Base-by-base conservation (phyloP, 331 rosid species). In the Acacia concinna region DNA sequence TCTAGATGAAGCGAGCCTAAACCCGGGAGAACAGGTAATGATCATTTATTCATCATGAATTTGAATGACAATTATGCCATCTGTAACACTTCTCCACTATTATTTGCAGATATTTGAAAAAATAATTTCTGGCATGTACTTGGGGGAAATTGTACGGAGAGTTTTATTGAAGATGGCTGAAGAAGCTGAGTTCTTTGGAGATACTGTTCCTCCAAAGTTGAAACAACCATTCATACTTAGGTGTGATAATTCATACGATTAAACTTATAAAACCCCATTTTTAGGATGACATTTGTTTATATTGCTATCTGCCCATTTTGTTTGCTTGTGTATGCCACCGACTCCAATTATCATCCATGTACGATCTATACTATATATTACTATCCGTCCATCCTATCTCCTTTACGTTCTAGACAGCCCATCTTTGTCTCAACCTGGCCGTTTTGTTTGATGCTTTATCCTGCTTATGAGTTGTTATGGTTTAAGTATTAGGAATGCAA, bases 11-110 rank as follows among this genome's bases (percentile, higher is more conserved):
- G 99, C 86, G 76, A 91, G 95, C 83, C 87, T 96, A 81, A 96
- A 96, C 90, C 96, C 99, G 38, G 98, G 99, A 78, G 98, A 96
- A 81, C 99, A 96, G 92, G 99, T 96, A 82, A 66, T 11, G 18
- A 44, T 85, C 57, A 74, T 62, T 27, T 51, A 52, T 62, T 27
- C 57, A 52, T 81, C 43, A 37, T 80, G 74, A 64, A 35, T 35
- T 40, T 73, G 67, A 37, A 69, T 46, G 69, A 35, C 65, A 83
- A 74, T n/a, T 64, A 21, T 54, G 67, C 76, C 74, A 68, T 60
- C 57, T 79, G 74, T 85, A 76, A 71, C 71, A 68, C 57, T 11
- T 62, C 67, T 81, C 77, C 72, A 32, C 20, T 73, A 17, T 80
- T 64, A 57, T 84, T 60, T 82, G 79, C 95, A 96, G 99, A 90